Percentiles rank a stretch among this genome's conserved stretches.
Evolutionary conservation across 345 rosid genomes (phyloP).

Genomic region (Limnanthes douglasii): DNA sequence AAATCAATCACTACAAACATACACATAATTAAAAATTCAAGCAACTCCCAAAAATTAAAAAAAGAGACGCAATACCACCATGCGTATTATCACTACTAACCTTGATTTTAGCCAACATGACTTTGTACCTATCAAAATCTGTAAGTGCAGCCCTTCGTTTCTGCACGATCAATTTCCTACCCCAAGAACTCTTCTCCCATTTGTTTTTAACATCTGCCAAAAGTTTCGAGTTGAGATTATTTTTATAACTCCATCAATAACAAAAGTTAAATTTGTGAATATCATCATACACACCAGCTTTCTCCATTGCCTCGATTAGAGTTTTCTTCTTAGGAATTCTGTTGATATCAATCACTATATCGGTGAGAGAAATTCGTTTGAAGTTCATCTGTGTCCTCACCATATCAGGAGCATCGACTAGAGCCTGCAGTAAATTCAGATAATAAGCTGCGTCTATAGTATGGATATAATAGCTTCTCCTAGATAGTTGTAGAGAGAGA

Average conservation of each 20-base stretch:
- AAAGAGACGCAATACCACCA: neutral
- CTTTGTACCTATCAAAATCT: constrained; percentile 73
- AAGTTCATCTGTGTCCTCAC: constrained; percentile 73
- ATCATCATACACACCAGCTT: constrained; percentile 40
- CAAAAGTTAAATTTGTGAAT: neutral
- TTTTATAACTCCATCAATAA: neutral
- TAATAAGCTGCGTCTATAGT: too few species aligned
- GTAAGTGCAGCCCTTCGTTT: constrained; percentile 63
- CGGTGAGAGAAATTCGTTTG: constrained; percentile 66
- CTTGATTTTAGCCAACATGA: constrained; percentile 92
- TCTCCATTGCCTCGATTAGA: constrained; percentile 66
- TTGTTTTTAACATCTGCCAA: constrained; percentile 58
- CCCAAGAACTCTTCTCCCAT: constrained; percentile 92
- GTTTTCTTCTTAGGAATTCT: constrained; percentile 72
- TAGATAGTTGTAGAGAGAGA: too few species aligned
- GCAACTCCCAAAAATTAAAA: neutral
- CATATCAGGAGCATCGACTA: constrained; percentile 80
- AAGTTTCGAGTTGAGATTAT: neutral
- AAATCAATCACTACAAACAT: neutral
- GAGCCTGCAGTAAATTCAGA: constrained; percentile 42
- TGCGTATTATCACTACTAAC: constrained; percentile 4
- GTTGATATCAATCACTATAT: constrained; percentile 57
- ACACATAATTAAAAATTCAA: neutral
- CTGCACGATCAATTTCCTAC: constrained; percentile 67
- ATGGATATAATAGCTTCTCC: too few species aligned